Base-by-base conservation (phyloP, 768 basidiomycete species). In the Hypsizygus marmoreus region DNA sequence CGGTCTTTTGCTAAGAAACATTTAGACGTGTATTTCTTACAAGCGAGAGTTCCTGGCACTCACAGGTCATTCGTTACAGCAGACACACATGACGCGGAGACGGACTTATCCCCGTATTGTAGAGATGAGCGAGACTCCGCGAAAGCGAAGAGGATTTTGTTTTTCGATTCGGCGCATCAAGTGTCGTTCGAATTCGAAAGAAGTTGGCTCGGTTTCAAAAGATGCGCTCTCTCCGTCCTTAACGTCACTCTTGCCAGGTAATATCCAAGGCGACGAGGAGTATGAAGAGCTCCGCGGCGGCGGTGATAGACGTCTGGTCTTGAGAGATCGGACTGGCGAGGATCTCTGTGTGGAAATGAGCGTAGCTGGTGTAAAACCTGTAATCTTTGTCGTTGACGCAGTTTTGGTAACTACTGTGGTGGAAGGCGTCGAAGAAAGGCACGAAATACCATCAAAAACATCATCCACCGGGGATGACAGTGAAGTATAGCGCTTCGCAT, bases 131-230 rank as follows among this genome's bases (percentile, higher is more conserved):
- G 57, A 46, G 31, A 53, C 22, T 36, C 43, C 45, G 32, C 51
- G 54, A 45, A 58, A 58, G 36, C 44, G 66, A 38, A 65, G 53
- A 47, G 64, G 55, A 36, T 64, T 65, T 51, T 64, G 64, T 45
- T 61, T 68, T 44, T 74, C 71, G 29, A 74, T 72, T 31, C 72
- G 69, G 26, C 62, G 67, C 36, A 71, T 57, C 16, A 77, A 58
- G 48, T 74, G 68, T 40, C 68, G 64, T 45, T 71, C 65, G 45
- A 75, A 75, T 34, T 70, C 70, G 22, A 69, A 60, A 4, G 59
- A 60, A 35, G 59, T 58, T 9, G 64, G 53, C 47, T 71, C 69
- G 8, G 58, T 44, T 23, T 68, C 69, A 1, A 66, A 58, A 30
- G 67, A 69, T 14, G 63, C 59, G 20, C 55, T 49, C 33, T 71